phyloP scores from a whole-genome alignment of 768 basidiomycete genomes.

The Tubosaeta brunneosetosa region DNA sequence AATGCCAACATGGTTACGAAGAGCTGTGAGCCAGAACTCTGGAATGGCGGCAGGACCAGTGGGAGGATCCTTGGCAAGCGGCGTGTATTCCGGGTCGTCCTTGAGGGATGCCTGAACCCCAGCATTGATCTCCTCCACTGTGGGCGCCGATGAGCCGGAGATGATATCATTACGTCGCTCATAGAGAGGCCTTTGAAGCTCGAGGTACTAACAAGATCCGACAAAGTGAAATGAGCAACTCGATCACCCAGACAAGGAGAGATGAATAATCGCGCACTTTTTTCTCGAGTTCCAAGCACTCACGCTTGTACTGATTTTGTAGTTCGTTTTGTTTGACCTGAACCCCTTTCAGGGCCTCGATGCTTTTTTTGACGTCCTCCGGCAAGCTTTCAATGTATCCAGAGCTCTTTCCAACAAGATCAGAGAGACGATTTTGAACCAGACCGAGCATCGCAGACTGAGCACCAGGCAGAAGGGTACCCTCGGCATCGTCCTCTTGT shows the following conservation, averaged over 20 bases:
- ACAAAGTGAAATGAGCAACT: constrained; percentile 3
- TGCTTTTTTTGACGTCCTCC: constrained; percentile 69
- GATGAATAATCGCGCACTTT: constrained; percentile 53
- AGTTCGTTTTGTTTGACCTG: constrained; percentile 89
- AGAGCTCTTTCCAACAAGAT: constrained; percentile 85
- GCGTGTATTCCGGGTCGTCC: constrained; percentile 67
- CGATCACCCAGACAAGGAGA: constrained; percentile 13
- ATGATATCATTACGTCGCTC: constrained; percentile 83
- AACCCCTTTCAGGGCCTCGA: constrained; percentile 92
- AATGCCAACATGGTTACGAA: constrained; percentile 86
- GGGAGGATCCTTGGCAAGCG: constrained; percentile 50
- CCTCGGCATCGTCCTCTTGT: constrained; percentile 55
- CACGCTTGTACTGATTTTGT: constrained; percentile 88
- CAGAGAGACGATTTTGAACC: constrained; percentile 83
- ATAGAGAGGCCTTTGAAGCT: constrained; percentile 78
- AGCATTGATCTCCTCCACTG: constrained; percentile 75
- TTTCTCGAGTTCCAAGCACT: constrained; percentile 93
- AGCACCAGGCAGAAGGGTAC: constrained; percentile 39
- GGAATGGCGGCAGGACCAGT: constrained; percentile 55
- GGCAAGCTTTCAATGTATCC: constrained; percentile 93
- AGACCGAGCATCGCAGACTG: constrained; percentile 73
- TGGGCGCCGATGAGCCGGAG: constrained; percentile 67
- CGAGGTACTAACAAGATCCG: constrained; percentile 52
- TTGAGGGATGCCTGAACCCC: constrained; percentile 71
- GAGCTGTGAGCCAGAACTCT: constrained; percentile 96